phyloP scores from a whole-genome alignment of 306 rosid genomes.

The Citrullus amarus region DNA sequence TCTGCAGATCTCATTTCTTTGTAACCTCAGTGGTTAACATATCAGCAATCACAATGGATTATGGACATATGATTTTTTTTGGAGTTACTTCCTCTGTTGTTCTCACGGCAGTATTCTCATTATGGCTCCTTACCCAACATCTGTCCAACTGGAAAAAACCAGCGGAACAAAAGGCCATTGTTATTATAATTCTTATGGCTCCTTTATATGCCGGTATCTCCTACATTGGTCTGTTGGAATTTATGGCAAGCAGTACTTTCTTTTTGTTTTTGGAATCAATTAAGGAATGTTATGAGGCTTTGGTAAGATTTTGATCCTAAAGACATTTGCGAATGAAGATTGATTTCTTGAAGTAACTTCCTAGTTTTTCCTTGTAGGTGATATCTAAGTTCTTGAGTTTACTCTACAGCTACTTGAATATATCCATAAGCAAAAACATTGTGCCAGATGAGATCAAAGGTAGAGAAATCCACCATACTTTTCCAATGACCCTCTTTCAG shows the following conservation, averaged over 20 bases:
- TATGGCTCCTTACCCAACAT: conserved; percentile 23
- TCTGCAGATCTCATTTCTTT: conserved; percentile 2
- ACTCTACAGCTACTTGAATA: conserved; percentile 26
- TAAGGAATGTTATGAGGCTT: conserved; percentile 27
- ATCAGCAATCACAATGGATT: not conserved
- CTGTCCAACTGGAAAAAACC: conserved; percentile 19
- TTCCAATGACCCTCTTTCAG: conserved; percentile 23
- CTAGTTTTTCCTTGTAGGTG: conserved; percentile 12
- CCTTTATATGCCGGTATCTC: conserved; percentile 22
- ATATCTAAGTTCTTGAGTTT: conserved; percentile 23
- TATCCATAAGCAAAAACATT: conserved; percentile 19
- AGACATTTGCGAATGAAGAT: not conserved
- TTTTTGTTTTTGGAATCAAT: conserved; percentile 25
- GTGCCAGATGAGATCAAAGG: conserved; percentile 25
- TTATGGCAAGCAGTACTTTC: conserved; percentile 20
- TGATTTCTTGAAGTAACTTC: not conserved
- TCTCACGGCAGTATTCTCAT: conserved; percentile 14
- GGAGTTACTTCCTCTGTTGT: conserved; percentile 19
- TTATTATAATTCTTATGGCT: conserved; percentile 21
- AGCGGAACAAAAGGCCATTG: conserved; percentile 20
- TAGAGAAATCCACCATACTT: conserved; percentile 25
- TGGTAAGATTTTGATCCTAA: conserved; percentile 11
- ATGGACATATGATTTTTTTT: not conserved
- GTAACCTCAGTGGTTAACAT: not conserved
- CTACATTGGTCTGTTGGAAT: conserved; percentile 20